Percentiles rank a stretch among this genome's conserved stretches.
These are phyloP conservation scores for Lagerstroemia speciosa DNA, from an alignment of 345 rosid species.

Conservation along the genomic window DNA sequence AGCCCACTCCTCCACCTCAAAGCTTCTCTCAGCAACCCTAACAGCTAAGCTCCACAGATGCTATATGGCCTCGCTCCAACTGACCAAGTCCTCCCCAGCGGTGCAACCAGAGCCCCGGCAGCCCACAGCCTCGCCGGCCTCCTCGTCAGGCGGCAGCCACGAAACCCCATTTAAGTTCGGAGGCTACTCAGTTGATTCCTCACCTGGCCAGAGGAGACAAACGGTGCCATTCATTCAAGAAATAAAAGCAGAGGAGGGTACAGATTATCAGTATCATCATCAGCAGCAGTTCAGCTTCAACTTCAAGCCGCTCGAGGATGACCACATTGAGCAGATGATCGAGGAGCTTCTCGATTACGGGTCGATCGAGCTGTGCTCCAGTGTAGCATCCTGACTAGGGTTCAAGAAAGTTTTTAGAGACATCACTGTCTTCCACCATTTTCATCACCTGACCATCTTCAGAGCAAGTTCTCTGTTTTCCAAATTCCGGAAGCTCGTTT, in stretches of 20 bases:
- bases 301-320: constrained; percentile 66
- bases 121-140: constrained; percentile 17
- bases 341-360: constrained; percentile 80
- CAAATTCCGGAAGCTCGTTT: background rate
- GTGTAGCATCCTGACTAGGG: constrained; percentile 19
- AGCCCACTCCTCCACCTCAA: constrained; percentile 60
- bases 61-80: constrained; percentile 88
- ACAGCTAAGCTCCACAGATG: constrained; percentile 86
- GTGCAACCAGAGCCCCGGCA: constrained; percentile 17
- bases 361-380: constrained; percentile 63
- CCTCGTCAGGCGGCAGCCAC: background rate
- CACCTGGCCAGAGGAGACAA: background rate
- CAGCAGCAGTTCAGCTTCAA: background rate
- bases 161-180: background rate
- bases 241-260: constrained; percentile 4
- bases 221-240: background rate
- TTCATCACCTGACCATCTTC: background rate
- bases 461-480: constrained; percentile 5
- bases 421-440: constrained; percentile 1
- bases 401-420: background rate
- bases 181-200: background rate
- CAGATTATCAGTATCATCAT: background rate
- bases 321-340: constrained; percentile 94
- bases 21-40: constrained; percentile 83
- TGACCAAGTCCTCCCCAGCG: constrained; percentile 55